These are phyloP conservation scores for Colletotrichum phormii DNA, from an alignment of 2,329 filamentous ascomycete genomes.

Conservation along the genomic window DNA sequence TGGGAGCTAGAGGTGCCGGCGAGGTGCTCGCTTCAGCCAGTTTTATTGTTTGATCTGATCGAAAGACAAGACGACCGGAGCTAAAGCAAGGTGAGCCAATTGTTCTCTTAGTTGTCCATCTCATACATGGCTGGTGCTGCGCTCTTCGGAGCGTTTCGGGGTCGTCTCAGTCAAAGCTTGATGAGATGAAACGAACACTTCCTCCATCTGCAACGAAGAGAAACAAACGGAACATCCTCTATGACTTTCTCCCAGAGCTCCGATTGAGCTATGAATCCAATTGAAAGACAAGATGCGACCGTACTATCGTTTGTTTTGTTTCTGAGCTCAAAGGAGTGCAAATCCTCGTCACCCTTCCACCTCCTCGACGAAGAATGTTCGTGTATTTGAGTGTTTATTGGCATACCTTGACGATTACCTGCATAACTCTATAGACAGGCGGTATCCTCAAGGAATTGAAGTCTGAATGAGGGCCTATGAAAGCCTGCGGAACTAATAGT, in stretches of 20 bases:
- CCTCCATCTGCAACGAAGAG: not conserved
- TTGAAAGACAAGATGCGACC: too few species aligned
- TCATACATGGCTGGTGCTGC: not conserved
- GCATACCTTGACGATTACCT: too few species aligned
- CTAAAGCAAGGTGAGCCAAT: not conserved
- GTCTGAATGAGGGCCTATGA: too few species aligned
- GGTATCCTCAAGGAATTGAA: too few species aligned
- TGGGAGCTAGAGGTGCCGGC: not conserved
- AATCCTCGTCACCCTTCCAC: too few species aligned
- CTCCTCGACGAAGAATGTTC: too few species aligned
- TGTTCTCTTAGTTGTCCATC: not conserved
- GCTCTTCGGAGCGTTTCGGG: not conserved
- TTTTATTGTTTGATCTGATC: not conserved
- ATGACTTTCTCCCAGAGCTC: too few species aligned
- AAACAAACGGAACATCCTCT: not conserved
- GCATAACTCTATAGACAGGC: too few species aligned
- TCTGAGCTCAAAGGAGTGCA: too few species aligned
- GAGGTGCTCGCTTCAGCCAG: too few species aligned
- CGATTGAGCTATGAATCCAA: not conserved
- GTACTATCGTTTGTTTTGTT: not conserved
- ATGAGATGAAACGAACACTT: not conserved
- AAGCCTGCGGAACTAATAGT: too few species aligned
- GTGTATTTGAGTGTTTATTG: too few species aligned
- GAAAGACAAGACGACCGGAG: not conserved
- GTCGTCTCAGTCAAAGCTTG: constrained; percentile 24